These are phyloP conservation scores for Trichoderma pleuroti DNA, from an alignment of 2,329 filamentous ascomycete species.

Conservation along the genomic window DNA sequence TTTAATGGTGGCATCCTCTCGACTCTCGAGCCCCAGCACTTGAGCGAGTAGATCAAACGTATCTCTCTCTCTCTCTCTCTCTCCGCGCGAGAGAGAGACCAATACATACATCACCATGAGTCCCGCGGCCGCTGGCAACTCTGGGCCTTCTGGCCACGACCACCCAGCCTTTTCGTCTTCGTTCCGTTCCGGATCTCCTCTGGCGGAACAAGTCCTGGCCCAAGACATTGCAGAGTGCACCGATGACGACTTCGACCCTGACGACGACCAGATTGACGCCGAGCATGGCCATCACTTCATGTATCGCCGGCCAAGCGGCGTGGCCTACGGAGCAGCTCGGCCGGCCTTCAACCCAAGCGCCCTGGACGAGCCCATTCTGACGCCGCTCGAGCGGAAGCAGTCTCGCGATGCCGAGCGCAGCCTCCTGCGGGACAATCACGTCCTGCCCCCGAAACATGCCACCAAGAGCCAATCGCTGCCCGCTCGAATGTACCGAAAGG, in stretches of 20 bases:
- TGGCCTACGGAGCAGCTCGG: conserved; percentile 68
- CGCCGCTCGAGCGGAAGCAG: conserved; percentile 53
- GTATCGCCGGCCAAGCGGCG: conserved; percentile 75
- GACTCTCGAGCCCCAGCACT: neutral
- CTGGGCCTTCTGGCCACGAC: conserved; percentile 20
- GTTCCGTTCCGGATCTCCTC: conserved; percentile 59
- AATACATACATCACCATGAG: neutral
- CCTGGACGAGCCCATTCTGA: conserved; percentile 47
- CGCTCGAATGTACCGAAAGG: conserved; percentile 41
- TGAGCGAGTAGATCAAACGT: neutral
- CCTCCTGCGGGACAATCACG: conserved; percentile 61
- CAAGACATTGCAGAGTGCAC: conserved; percentile 63
- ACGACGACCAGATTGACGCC: conserved; percentile 31
- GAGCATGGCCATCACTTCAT: conserved; percentile 46
- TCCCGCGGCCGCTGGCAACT: neutral
- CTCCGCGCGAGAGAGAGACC: neutral
- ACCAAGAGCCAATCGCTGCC: conserved; percentile 34
- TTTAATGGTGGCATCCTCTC: neutral
- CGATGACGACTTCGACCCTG: conserved; percentile 48
- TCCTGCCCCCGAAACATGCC: conserved; percentile 59
- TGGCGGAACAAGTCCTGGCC: conserved; percentile 63
- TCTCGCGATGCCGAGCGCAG: conserved; percentile 57
- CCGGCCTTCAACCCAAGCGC: conserved; percentile 62
- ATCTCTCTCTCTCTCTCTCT: neutral
- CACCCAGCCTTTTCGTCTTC: conserved; percentile 37